Conservation (phyloP, 768 basidiomycete species). For the Nidularia sp. region DNA sequence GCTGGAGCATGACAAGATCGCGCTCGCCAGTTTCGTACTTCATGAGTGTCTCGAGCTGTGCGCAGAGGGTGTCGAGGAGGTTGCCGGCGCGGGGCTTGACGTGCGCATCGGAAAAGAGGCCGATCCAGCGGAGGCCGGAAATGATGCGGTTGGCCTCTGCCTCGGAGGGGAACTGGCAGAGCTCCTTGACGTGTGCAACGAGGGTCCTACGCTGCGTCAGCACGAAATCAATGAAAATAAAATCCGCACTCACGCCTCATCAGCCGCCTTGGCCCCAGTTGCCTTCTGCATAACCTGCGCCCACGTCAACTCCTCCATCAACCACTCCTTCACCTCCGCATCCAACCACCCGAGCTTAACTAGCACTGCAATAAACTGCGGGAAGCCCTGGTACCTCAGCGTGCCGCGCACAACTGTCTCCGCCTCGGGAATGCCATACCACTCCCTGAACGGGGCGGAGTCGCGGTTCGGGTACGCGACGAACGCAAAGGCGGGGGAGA, state of each 20-base stretch:
- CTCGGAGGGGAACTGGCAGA: slow-evolving; percentile 71
- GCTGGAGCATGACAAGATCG: slow-evolving; percentile 96
- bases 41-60: slow-evolving; percentile 86
- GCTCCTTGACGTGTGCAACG: slow-evolving; percentile 61
- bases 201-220: slow-evolving; percentile 50
- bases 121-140: slow-evolving; percentile 91
- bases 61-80: slow-evolving; percentile 92
- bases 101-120: slow-evolving; percentile 75
- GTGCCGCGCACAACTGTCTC: slow-evolving; percentile 92
- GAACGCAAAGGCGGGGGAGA: slow-evolving; percentile 93
- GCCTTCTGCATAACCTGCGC: slow-evolving; percentile 76
- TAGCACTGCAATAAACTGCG: slow-evolving; percentile 84
- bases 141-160: slow-evolving; percentile 74
- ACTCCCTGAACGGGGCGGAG: slow-evolving; percentile 86
- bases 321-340: slow-evolving; percentile 70
- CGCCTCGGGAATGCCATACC: slow-evolving; percentile 90
- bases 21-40: slow-evolving; percentile 87
- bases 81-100: slow-evolving; percentile 63
- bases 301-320: slow-evolving; percentile 76
- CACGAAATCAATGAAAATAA: neutral
- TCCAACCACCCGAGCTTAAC: slow-evolving; percentile 88
- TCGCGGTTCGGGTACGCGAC: slow-evolving; percentile 97
- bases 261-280: slow-evolving; percentile 59
- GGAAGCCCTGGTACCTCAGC: slow-evolving; percentile 94
- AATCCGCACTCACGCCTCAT: slow-evolving; percentile 53